These are phyloP conservation scores for Pythium biforme DNA, from an alignment of 352 stramenopile genomes.

Conservation along the genomic window DNA sequence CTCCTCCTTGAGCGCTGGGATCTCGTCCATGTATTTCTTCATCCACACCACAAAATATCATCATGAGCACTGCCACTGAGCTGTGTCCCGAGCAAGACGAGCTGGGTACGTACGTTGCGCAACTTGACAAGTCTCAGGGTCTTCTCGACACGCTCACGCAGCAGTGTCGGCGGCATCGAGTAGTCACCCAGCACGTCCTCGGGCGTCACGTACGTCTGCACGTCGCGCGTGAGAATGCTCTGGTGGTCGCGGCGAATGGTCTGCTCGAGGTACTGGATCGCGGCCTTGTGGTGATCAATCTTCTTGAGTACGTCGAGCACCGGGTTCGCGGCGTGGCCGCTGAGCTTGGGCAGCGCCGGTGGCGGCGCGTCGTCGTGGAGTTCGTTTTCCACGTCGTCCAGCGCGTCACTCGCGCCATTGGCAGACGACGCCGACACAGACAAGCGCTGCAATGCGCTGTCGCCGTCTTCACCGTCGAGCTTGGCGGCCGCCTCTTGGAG, in stretches of 20 bases:
- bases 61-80: background rate
- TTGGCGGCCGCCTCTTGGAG: constrained; percentile 28
- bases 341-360: constrained; percentile 69
- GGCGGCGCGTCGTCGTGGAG: constrained; percentile 30
- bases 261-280: constrained; percentile 62
- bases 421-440: background rate
- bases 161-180: constrained; percentile 37
- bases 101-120: constrained; percentile 53
- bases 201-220: constrained; percentile 44
- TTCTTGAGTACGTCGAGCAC: constrained; percentile 77
- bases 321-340: constrained; percentile 71
- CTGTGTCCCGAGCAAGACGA: background rate
- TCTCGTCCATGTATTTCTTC: constrained; percentile 67
- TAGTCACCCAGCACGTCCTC: constrained; percentile 58
- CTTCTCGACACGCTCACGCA: constrained; percentile 62
- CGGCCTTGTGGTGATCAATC: constrained; percentile 74
- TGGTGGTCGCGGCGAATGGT: constrained; percentile 59
- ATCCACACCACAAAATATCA: background rate
- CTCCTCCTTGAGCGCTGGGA: constrained; percentile 50
- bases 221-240: constrained; percentile 47
- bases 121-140: constrained; percentile 71
- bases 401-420: background rate
- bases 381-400: constrained; percentile 33
- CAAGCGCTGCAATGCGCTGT: background rate
- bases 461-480: background rate